Percentiles rank a stretch among this genome's conserved stretches.
Conservation (phyloP, 345 rosid genomes). For the Lepidium africanum region DNA sequence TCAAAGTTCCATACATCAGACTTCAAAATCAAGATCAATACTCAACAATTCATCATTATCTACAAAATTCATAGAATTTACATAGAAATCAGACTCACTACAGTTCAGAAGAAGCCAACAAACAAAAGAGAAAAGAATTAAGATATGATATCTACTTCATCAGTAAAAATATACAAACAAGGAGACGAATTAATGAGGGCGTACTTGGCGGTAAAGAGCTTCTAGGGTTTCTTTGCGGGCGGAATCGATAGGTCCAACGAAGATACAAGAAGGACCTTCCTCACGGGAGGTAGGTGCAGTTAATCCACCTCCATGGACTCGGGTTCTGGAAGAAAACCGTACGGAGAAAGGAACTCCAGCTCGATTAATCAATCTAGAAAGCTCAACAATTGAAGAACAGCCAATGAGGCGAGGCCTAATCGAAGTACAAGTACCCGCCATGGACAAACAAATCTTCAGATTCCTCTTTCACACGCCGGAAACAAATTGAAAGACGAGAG, state of each 20-base stretch:
- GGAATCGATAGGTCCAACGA: slow-evolving; percentile 85
- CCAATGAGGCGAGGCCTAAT: slow-evolving; percentile 45
- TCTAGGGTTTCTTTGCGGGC: slow-evolving; percentile 92
- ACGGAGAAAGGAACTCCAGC: slow-evolving; percentile 42
- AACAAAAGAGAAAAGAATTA: no score
- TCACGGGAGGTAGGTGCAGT: slow-evolving; percentile 27
- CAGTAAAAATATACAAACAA: background rate
- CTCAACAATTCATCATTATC: background rate
- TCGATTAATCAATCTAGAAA: slow-evolving; percentile 32
- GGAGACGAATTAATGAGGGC: background rate
- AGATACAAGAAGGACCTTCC: slow-evolving; percentile 86
- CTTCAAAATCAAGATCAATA: background rate
- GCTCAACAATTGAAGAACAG: slow-evolving; percentile 30
- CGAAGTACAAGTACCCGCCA: slow-evolving; percentile 63
- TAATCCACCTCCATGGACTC: slow-evolving; percentile 32
- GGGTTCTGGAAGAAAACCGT: slow-evolving; percentile 36
- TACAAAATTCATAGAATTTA: background rate
- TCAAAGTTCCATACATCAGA: background rate
- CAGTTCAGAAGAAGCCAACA: background rate
- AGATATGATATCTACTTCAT: no score
- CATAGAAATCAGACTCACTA: background rate
- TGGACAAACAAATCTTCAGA: slow-evolving; percentile 13
- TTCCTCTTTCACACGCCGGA: slow-evolving; percentile 16
- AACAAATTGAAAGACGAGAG: background rate
- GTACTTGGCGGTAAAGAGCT: slow-evolving; percentile 84